Evolutionary conservation across 768 basidiomycete species (phyloP), one percentile per base, ranked within the genome.

Genomic region (Auriculariales sp.): DNA sequence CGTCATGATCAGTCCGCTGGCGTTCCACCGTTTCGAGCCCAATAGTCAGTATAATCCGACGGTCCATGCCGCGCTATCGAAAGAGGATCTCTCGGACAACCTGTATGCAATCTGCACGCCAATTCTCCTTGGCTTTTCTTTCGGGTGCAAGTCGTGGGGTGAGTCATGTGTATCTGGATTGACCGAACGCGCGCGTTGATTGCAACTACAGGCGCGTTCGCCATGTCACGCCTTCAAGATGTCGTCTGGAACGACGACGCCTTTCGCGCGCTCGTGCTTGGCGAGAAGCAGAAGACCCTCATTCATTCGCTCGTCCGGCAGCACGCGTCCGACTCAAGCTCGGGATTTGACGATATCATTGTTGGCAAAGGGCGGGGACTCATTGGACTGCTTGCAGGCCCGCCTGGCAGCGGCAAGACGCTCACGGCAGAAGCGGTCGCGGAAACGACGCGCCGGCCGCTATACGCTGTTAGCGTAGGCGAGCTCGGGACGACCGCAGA

Each of bases 391-490:
- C 44, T 53, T 55, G 6, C 53, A 32, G 51, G 51, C 3, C 24
- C 14, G 9, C 51, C 51, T 3, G 51, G 51, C 9, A 22, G 30
- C 30, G 52, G 52, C 4, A 53, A 53, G 28, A 53, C n/a, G 35
- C n/a, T 36, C 7, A 36, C 35, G 15, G 35, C 35, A 5, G 35
- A 36, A 19, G 35, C 35, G 7, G 56, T 63, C 17, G 62, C 63
- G 0, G 62, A 66, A 42, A 35, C 50, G n/a, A 62, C 60, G 2
- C 56, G 54, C 9, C 51, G 57, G 5, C 64, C 66, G 3, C 53
- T 68, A 2, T 66, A 65, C 46, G 49, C 48, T 2, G 56, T 68
- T 35, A 58, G 57, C 24, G 61, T 61, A 9, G 65, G 66, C 15
- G 66, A 68, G 45, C 57, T 68, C 1, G 66, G 66, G 1, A 62